These are phyloP conservation scores for Recurvomyces mirabilis DNA, from an alignment of 495 filamentous ascomycete species.

Conservation along the genomic window DNA sequence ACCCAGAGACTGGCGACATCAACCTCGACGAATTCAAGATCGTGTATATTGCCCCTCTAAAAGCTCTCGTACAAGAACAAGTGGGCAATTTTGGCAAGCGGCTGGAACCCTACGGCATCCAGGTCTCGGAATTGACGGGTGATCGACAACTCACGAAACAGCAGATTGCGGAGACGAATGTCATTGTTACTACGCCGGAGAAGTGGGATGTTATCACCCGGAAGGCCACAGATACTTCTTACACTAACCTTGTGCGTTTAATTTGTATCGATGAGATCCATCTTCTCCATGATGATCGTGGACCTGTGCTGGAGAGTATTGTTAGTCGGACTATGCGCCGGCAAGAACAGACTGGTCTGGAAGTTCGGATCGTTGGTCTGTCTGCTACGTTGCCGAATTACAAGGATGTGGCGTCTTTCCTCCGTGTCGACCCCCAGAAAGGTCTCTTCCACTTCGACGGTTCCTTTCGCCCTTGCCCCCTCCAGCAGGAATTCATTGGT, in stretches of 20 bases:
- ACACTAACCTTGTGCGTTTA: constrained; percentile 89
- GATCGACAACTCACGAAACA: constrained; percentile 98
- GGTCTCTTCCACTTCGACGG: constrained; percentile 95
- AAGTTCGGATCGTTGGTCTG: constrained; percentile 80
- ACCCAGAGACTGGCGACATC: constrained; percentile 76
- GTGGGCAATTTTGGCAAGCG: constrained; percentile 93
- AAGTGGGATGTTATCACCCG: constrained; percentile 99
- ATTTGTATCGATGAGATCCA: constrained; percentile 98
- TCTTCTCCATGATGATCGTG: constrained; percentile 92
- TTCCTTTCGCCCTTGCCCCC: constrained; percentile 81
- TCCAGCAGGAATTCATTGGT: constrained; percentile 95
- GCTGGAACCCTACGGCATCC: constrained; percentile 81
- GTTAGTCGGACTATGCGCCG: constrained; percentile 87
- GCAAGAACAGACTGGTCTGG: constrained; percentile 85
- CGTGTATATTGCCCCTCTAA: constrained; percentile 86
- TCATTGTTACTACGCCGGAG: constrained; percentile 97
- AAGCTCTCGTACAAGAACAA: constrained; percentile 92
- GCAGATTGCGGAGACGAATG: constrained; percentile 93
- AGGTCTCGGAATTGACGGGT: constrained; percentile 85
- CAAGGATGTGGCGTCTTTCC: constrained; percentile 88
- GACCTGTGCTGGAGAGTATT: constrained; percentile 92
- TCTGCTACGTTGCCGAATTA: constrained; percentile 96
- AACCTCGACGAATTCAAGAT: constrained; percentile 96
- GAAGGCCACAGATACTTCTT: constrained; percentile 92
- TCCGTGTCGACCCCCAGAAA: constrained; percentile 75